Base-by-base conservation (phyloP, 1,139 yeast genomes). In the Protomyces lactucae-debilis region DNA sequence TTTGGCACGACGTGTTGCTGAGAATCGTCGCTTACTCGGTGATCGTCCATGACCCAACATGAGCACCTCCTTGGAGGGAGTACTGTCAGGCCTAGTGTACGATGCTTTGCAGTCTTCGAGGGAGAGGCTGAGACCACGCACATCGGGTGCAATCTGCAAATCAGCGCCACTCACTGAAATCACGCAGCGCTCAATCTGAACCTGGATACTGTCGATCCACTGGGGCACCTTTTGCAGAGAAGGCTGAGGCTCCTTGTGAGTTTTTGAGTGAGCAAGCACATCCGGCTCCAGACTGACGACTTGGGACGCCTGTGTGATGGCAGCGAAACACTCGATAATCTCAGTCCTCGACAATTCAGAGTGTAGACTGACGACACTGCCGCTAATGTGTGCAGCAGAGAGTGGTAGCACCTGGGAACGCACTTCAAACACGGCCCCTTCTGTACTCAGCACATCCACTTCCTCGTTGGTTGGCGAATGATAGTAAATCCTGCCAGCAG, bases 401-500 rank as follows among this genome's bases (percentile, higher is more conserved):
- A 40, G 21, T 5, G 63, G 63, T n/a, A 52, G 53, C 10, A 52
- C 16, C 6, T 16, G 36, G 16, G 39, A 28, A 4, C 52, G 16
- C 25, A 40, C 14, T 18, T 21, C 25, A 25, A 60, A 21, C n/a
- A 16, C 18, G 8, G 52, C 60, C 4, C 46, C 28, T 10, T 55
- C 60, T 16, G 51, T 37, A 4, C 35, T 32, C 12, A 54, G 16
- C 9, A 60, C 55, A 39, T 60, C 64, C 4, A 54, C 54, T 37
- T 55, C 64, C 37, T 55, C 55, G 39, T 55, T 51, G 21, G 51
- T 10, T 8, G 64, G 60, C 3, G 59, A 54, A 23, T 55, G 60
- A 36, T 55, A 55, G 35, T 54, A 54, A 10, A 43, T 28, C 3
- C 64, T 55, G 12, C 61, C 65, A 14, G 57, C 43, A n/a, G 45